Conservation (phyloP, 345 rosid genomes). For the Aegle marmelos region DNA sequence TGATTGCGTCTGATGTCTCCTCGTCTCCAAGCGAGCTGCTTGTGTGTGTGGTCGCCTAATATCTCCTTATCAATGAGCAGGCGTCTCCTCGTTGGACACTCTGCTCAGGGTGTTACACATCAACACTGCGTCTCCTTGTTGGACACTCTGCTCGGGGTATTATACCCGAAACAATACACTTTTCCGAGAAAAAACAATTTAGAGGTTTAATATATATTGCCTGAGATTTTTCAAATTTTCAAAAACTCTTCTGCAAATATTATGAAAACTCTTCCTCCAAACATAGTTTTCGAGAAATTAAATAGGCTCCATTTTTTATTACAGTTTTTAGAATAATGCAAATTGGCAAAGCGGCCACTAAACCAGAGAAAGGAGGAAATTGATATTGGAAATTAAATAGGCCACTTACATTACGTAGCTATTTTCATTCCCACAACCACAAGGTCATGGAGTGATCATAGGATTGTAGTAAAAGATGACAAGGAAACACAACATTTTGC, state of each 20-base stretch:
- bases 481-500: conserved; percentile 81
- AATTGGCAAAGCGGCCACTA: background rate
- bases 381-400: background rate
- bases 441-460: conserved; percentile 66
- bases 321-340: background rate
- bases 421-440: conserved; percentile 65
- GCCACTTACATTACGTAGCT: conserved; percentile 56
- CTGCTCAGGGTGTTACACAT: no score
- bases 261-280: background rate
- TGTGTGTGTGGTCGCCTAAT: no score
- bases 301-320: background rate
- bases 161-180: no score
- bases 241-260: background rate
- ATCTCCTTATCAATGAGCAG: no score
- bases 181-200: background rate
- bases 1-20: no score
- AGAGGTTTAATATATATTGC: background rate
- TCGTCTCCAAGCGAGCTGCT: no score
- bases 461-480: conserved; percentile 73
- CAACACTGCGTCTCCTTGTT: no score
- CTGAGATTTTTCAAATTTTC: background rate
- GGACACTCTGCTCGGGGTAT: no score
- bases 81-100: no score
- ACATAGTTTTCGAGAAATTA: no score
- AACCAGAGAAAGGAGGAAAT: background rate